Percentiles rank a stretch among this genome's conserved stretches.
Conservation (phyloP, 371 early-diverging fungal genomes). For the Mucor circinelloides region DNA sequence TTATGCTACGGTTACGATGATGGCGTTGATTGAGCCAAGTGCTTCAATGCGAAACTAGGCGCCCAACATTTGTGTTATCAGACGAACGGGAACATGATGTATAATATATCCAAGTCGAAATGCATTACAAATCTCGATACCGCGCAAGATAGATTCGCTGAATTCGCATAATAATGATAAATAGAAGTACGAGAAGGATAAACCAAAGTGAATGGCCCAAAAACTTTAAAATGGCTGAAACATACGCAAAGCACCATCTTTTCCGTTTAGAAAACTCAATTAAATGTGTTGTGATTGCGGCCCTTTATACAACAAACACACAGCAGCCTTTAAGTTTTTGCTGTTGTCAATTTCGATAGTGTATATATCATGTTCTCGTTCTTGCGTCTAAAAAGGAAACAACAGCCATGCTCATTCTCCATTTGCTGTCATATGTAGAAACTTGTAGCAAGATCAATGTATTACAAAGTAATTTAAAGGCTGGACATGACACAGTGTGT, state of each 20-base stretch:
- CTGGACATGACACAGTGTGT: not conserved
- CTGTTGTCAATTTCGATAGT: not conserved
- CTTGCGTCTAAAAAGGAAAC: not conserved
- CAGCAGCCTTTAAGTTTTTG: not conserved
- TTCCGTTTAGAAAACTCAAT: not conserved
- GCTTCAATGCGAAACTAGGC: not conserved
- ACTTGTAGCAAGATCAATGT: not conserved
- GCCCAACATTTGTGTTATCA: not conserved
- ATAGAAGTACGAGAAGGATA: not conserved
- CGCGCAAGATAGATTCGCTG: not conserved
- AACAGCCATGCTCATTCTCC: not conserved
- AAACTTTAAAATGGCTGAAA: not conserved
- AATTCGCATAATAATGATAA: too few species aligned
- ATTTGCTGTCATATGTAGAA: not conserved
- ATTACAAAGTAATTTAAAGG: not conserved
- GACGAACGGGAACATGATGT: not conserved
- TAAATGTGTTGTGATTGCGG: not conserved
- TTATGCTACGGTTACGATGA: not conserved
- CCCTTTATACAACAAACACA: not conserved
- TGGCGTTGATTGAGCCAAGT: not conserved
- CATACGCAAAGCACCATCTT: not conserved
- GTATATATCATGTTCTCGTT: not conserved
- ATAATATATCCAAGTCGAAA: too few species aligned
- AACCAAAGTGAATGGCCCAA: not conserved
- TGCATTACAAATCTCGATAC: not conserved